Base-by-base conservation (phyloP, 2,329 filamentous ascomycete genomes). In the Talaromyces pinophilus region DNA sequence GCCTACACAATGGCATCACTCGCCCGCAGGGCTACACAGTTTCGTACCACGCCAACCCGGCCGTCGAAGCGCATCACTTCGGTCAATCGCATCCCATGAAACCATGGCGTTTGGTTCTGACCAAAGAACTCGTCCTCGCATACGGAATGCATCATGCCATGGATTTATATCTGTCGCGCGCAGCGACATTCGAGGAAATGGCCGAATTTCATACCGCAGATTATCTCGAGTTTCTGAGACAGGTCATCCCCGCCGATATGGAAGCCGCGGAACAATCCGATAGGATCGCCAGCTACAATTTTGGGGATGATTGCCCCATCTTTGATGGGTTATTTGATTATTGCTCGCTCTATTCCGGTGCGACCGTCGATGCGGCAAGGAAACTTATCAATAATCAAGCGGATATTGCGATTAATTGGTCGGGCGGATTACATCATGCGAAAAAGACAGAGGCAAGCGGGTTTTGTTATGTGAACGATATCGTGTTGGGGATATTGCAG, bases 381-480 rank as follows among this genome's bases (percentile, higher is more conserved):
- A 96, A 96, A 76, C 88, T 99, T 44, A 91, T 90, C 75, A 90
- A 92, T 73, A 85, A 89, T 59, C 91, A 97, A 79, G 92, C 93
- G 35, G 92, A 98, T 75, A 97, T 99, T 75, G 95, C 95, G 64
- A 93, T 99, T 74, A 96, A 96, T 73, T 99, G 95, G 95, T 95
- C 93, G 19, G 95, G 95, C 42, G 95, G 95, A 11, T 86, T 99
- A 35, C 95, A 99, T 78, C 95, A 99, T 75, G 95, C 95, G 55
- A 97, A 98, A 79, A 95, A 94, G 76, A 88, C 90, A 63, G 93
- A 97, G 79, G 94, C 95, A 0, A 94, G 91, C 15, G 95, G 95
- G 0, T 99, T 99, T 79, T 99, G 95, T 82, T 99, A 99, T 81
- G 93, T 98, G 81, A 99, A 99, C 78, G 95, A 99, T 79, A 98